Base-by-base conservation (phyloP, 2,329 filamentous ascomycete genomes). In the Blumeriella jaapii region DNA sequence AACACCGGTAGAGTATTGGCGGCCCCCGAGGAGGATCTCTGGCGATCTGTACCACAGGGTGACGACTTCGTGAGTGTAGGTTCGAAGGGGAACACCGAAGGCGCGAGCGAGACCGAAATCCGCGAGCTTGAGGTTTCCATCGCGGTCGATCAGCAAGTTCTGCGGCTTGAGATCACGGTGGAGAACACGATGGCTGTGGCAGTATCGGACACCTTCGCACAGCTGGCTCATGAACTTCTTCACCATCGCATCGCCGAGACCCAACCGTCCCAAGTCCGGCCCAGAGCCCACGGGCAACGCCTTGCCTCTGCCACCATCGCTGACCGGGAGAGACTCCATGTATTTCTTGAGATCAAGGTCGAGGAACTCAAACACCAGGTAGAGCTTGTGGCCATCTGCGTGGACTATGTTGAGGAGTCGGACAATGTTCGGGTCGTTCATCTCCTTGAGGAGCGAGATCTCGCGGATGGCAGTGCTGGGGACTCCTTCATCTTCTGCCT, bases 281-380 rank as follows among this genome's bases (percentile, higher is more conserved):
- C 71, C 73, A 29, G 79, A 73, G 31, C 82, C 83, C 49, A 89
- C 82, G 6, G 86, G 86, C 32, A 94, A 66, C 26, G 84, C 72
- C 64, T 87, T 91, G 52, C 84, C 85, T 40, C 85, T 76, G 25
- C 85, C 85, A 48, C 85, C 85, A 53, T 93, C 82, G 53, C 70
- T 79, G 39, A 89, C 77, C 3, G 85, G 85, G 27, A 93, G 70
- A 5, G 85, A 74, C 60, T 94, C 86, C 85, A 94, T 94, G 61
- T 93, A 94, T 61, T 93, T 93, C 67, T 94, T 94, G 50, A 94
- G 67, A 53, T 94, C 86, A 39, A 89, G 69, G 55, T 93, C 86
- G 48, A 94, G 78, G 61, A 83, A 94, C 59, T 94, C 86, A 46
- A 87, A 82, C 49, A 94, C 86, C 30, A 94, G 79, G 61, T 93